Evolutionary conservation across 768 basidiomycete genomes (phyloP).

Genomic region (Leccinellum albellum): DNA sequence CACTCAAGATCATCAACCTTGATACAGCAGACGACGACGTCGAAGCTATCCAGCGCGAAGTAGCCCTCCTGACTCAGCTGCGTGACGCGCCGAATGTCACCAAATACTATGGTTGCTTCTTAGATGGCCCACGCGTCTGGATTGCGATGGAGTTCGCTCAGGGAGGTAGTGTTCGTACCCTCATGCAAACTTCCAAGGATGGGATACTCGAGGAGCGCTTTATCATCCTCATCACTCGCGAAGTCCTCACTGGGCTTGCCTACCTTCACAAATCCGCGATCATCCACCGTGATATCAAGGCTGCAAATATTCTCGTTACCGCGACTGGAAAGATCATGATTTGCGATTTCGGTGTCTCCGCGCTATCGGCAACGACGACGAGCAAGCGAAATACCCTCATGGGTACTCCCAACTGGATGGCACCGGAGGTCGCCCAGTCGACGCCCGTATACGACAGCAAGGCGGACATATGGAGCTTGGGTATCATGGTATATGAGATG

Average conservation of each 20-base stretch:
- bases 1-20: constrained; percentile 98
- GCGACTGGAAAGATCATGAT: constrained; percentile 88
- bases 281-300: constrained; percentile 97
- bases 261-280: constrained; percentile 93
- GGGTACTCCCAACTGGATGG: constrained; percentile 99
- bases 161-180: constrained; percentile 87
- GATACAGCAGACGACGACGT: constrained; percentile 97
- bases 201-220: constrained; percentile 85
- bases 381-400: constrained; percentile 96
- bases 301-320: constrained; percentile 92
- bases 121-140: constrained; percentile 96
- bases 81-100: constrained; percentile 89
- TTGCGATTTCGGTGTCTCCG: constrained; percentile 98
- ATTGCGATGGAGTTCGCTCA: constrained; percentile 98
- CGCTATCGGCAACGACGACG: constrained; percentile 74
- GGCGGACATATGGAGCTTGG: constrained; percentile 97
- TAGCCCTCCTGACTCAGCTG: constrained; percentile 85
- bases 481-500: constrained; percentile 96
- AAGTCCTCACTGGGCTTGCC: constrained; percentile 79
- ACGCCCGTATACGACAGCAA: constrained; percentile 94
- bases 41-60: constrained; percentile 93
- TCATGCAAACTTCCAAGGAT: constrained; percentile 83
- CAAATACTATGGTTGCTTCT: constrained; percentile 93
- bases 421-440: constrained; percentile 90
- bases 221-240: constrained; percentile 81